Base-by-base conservation (phyloP, 2,329 filamentous ascomycete species). In the Trichoderma sp. region DNA sequence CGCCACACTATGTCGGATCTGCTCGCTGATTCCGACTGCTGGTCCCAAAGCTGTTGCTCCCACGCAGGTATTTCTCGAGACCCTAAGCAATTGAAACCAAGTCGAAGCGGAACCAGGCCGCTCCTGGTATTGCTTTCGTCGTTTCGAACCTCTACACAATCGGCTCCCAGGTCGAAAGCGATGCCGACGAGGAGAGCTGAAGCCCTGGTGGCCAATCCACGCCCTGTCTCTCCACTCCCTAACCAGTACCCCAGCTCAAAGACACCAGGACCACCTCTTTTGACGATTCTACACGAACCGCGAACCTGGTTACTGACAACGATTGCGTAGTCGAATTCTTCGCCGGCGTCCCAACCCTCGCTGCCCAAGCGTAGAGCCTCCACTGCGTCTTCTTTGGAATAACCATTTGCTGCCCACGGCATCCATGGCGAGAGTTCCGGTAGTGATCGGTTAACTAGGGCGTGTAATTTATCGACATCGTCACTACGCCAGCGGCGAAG, bases 161-260 rank as follows among this genome's bases (percentile, higher is more conserved):
- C 69, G 1, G 73, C 73, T 18, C 72, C 74, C 4, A 73, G 21
- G 9, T 68, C 73, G 63, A 75, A 74, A 14, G 74, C 75, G 14
- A 71, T 66, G 15, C 43, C 15, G 0, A 72, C 68, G 4, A 76
- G 58, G 58, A 75, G 15, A n/a, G 62, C 65, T 11, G 73, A 61
- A 4, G 75, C 75, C 28, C 57, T 71, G 0, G 69, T 74, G 14
- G 75, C 75, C 69, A 72, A 26, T 4, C 75, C 75, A 6, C 73
- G 73, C 3, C 74, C 74, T 3, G 74, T 76, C 53, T 51, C 66
- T 24, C 58, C 24, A 8, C 72, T 73, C 2, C 73, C 74, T 4
- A 76, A 63, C 74, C 75, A 76, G 73, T 75, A 76, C 18, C 75
- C 74, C 15, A 75, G 70, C 53, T 73, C 73, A 47, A 75, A 66